Base-by-base conservation (phyloP, 1,284 basidiomycete species). In the Meira nashicola region DNA sequence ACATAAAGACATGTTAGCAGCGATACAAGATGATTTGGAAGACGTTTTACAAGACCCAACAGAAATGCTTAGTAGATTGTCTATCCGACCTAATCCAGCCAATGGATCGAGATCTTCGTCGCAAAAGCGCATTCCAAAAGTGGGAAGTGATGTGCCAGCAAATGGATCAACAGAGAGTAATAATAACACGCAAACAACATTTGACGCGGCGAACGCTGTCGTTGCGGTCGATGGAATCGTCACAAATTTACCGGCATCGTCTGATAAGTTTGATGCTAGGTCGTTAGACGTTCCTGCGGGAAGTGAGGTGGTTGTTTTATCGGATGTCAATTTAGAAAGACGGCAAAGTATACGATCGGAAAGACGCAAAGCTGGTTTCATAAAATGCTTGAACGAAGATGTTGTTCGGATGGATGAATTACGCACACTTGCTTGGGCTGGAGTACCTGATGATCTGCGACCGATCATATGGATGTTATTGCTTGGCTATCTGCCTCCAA, bases 391-490 rank as follows among this genome's bases (percentile, higher is more conserved):
- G 43, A 49, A 15, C 28, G 41, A 46, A 19, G 19, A 38, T n/a
- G 38, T 44, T 14, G 68, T 76, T 55, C 66, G 73, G 52, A 60
- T 75, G 28, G 89, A 85, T 19, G 87, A 90, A 77, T 82, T 98
- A 61, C 84, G 92, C 48, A 89, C 90, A 69, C 83, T 96, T 37
- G 88, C 92, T n/a, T 99, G 94, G 94, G 88, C 88, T 52, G 95
- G 95, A 15, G 88, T 97, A 17, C 94, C 95, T 1, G 78, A 81
- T 51, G 89, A 92, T 70, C 82, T 99, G 21, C 84, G 95, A 43
- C 90, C 93, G 0, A 84, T 95, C 70, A 89, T 89, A 12, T 99
- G 95, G 95, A 92, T 92, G 74, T 82, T 97, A 58, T 83, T 99
- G 38, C 84, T 98, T 46, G 75, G 75, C 39, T 97, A 98, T 79